These are phyloP conservation scores for Sporothrix pallida DNA, from an alignment of 2,329 filamentous ascomycete species.

Conservation along the genomic window DNA sequence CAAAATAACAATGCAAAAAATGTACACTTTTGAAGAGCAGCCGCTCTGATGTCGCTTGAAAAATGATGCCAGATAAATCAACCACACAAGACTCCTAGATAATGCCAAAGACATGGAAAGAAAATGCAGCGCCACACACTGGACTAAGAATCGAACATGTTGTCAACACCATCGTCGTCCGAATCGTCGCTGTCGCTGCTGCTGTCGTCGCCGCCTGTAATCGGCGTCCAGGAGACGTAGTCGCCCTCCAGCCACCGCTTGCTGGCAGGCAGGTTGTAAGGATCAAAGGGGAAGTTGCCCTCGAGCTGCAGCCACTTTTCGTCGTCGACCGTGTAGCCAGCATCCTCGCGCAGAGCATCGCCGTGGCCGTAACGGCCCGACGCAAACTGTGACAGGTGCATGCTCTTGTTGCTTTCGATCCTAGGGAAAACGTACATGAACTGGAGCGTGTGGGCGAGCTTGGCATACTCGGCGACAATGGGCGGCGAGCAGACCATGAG, in stretches of 20 bases:
- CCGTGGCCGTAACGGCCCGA: conserved; percentile 62
- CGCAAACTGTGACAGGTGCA: conserved; percentile 76
- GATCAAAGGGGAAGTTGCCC: conserved; percentile 96
- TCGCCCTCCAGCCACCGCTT: conserved; percentile 85
- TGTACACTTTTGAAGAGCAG: background rate
- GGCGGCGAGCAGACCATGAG: conserved; percentile 90
- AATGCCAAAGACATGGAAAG: background rate
- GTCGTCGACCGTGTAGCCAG: conserved; percentile 63
- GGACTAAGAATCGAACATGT: background rate
- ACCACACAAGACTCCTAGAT: conserved; percentile 9
- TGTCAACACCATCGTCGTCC: conserved; percentile 37
- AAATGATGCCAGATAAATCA: background rate
- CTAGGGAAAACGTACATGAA: conserved; percentile 90
- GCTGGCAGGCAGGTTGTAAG: conserved; percentile 87
- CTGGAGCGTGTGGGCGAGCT: conserved; percentile 80
- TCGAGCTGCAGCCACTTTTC: conserved; percentile 86
- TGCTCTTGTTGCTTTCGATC: conserved; percentile 89
- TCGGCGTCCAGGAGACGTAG: conserved; percentile 79
- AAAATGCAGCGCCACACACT: too few species aligned
- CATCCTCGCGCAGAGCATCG: conserved; percentile 55
- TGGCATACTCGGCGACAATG: conserved; percentile 91
- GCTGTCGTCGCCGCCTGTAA: conserved; percentile 67
- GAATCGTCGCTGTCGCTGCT: conserved; percentile 55
- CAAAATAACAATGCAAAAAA: background rate
- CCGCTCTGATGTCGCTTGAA: background rate